Conservation (phyloP, 2,329 filamentous ascomycete genomes). For the Penicillium sp. region DNA sequence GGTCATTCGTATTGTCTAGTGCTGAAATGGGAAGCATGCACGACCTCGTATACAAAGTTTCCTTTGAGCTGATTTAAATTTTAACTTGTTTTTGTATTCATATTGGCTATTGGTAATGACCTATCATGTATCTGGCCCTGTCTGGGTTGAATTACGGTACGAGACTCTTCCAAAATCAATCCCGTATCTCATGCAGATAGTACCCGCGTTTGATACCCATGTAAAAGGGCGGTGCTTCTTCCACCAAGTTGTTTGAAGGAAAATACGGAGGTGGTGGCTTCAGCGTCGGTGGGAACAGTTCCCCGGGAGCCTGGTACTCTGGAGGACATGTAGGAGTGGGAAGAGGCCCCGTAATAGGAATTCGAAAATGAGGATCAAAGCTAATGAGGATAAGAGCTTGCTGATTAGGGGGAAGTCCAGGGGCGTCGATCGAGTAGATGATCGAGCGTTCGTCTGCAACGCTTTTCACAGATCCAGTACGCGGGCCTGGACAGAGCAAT, state of each 20-base stretch:
- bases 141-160: background rate
- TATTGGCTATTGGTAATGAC: background rate
- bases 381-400: slow-evolving; percentile 41
- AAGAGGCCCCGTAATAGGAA: slow-evolving; percentile 20
- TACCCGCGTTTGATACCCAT: slow-evolving; percentile 20
- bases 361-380: slow-evolving; percentile 40
- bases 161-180: background rate
- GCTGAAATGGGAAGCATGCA: background rate
- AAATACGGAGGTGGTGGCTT: background rate
- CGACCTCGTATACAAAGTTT: background rate
- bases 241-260: background rate
- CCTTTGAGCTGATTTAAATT: background rate
- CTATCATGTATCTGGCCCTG: background rate
- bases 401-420: slow-evolving; percentile 22
- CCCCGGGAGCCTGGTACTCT: background rate
- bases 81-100: background rate
- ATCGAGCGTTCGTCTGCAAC: slow-evolving; percentile 43
- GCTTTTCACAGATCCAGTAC: slow-evolving; percentile 36
- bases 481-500: slow-evolving; percentile 41
- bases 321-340: background rate
- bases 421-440: slow-evolving; percentile 40
- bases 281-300: background rate
- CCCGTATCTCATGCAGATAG: slow-evolving; percentile 15
- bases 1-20: background rate
- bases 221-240: slow-evolving; percentile 17